Conservation (phyloP, 805 yeast genomes). For the Kuraishia hungarica region DNA sequence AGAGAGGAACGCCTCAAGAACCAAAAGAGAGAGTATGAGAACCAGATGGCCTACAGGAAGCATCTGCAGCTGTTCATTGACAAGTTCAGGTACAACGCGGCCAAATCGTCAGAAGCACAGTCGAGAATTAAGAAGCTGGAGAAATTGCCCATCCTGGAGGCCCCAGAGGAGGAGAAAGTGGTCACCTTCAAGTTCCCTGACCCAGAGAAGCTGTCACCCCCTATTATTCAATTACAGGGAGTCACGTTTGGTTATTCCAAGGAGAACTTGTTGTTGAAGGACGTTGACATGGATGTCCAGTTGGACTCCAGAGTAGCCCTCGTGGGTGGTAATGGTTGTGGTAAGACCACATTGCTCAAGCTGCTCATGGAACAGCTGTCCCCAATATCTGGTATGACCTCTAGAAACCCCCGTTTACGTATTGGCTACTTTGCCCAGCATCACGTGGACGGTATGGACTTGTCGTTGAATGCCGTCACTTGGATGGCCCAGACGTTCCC, state of each 20-base stretch:
- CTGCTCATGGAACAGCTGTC: conserved; percentile 68
- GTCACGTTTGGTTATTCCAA: conserved; percentile 82
- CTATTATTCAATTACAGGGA: conserved; percentile 79
- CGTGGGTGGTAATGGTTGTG: conserved; percentile 99
- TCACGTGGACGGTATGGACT: conserved; percentile 96
- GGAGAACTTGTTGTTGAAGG: conserved; percentile 50
- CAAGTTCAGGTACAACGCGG: conserved; percentile 95
- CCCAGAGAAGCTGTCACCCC: conserved; percentile 88
- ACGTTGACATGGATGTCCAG: conserved; percentile 86
- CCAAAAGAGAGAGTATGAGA: conserved; percentile 91
- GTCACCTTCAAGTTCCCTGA: conserved; percentile 90
- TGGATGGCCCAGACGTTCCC: conserved; percentile 91
- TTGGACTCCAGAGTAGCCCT: conserved; percentile 92
- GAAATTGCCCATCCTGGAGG: conserved; percentile 84
- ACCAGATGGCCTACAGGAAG: conserved; percentile 91
- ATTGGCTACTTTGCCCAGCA: conserved; percentile 98
- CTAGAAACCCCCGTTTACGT: conserved; percentile 77
- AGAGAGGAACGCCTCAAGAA: conserved; percentile 92
- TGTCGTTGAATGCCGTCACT: conserved; percentile 74
- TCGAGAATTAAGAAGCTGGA: conserved; percentile 95
- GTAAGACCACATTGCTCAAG: conserved; percentile 92
- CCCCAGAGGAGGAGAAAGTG: conserved; percentile 87
- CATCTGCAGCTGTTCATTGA: conserved; percentile 94
- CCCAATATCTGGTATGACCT: conserved; percentile 73
- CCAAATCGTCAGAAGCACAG: conserved; percentile 95